A percentile compares a stretch with the other conserved stretches of the same genome.
phyloP scores from a whole-genome alignment of 2,329 filamentous ascomycete species.

The Hymenoscyphus scutula region DNA sequence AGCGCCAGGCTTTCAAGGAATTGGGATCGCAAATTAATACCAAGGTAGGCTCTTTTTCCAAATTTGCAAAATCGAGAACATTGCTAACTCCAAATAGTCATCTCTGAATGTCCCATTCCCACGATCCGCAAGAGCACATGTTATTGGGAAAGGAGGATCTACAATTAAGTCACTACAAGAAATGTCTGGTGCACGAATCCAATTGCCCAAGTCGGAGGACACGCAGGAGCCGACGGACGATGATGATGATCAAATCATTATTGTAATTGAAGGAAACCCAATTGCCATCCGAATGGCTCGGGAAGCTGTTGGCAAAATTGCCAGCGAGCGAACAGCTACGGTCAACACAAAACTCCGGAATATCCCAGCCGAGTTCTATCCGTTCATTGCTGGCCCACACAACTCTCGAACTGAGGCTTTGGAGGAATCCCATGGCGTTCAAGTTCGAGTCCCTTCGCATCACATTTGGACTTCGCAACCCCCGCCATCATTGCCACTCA shows the following conservation, averaged over 20 bases:
- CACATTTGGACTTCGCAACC: conserved; percentile 69
- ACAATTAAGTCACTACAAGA: conserved; percentile 89
- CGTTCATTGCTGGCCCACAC: conserved; percentile 83
- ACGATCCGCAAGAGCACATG: conserved; percentile 76
- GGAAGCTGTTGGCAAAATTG: conserved; percentile 82
- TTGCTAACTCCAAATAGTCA: conserved; percentile 45
- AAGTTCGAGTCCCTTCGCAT: conserved; percentile 80
- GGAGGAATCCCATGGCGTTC: conserved; percentile 71
- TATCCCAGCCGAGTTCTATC: conserved; percentile 89
- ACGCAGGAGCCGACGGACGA: conserved; percentile 54
- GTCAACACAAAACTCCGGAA: conserved; percentile 78
- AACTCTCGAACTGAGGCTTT: conserved; percentile 66
- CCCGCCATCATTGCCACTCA: conserved; percentile 58
- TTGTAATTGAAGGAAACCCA: conserved; percentile 87
- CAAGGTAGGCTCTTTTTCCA: conserved; percentile 55
- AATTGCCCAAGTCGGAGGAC: conserved; percentile 80
- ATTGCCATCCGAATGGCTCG: conserved; percentile 81
- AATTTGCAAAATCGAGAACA: background rate
- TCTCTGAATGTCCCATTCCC: conserved; percentile 76
- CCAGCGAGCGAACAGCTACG: conserved; percentile 79
- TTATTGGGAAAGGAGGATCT: conserved; percentile 89
- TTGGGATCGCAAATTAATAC: conserved; percentile 83
- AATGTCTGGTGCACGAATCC: conserved; percentile 84
- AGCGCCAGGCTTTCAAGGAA: conserved; percentile 85
- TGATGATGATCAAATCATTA: conserved; percentile 82